Percentiles rank a stretch among this genome's conserved stretches.
These are phyloP conservation scores for Suaeda aralocaspica DNA, from an alignment of 148 eudicot species.

Conservation along the genomic window DNA sequence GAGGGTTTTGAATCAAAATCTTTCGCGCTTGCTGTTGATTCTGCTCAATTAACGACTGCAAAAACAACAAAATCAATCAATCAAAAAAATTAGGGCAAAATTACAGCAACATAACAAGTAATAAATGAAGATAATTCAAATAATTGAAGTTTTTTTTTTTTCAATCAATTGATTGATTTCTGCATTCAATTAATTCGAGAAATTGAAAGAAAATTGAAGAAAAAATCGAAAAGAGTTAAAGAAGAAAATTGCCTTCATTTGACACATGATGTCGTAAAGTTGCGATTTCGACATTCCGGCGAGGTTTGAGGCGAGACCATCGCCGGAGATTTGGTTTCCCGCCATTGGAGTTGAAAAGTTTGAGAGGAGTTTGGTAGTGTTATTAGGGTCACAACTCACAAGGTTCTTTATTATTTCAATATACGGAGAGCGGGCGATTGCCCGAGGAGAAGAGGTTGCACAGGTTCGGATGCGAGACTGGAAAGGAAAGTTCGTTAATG, in stretches of 20 bases:
- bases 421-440: no score
- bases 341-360: constrained; percentile 42
- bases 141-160: not conserved
- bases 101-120: not conserved
- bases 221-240: not conserved
- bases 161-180: not conserved
- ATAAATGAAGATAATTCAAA: not conserved
- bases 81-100: not conserved
- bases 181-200: not conserved
- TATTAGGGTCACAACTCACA: no score
- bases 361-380: no score
- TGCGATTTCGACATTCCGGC: constrained; percentile 83
- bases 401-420: no score
- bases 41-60: constrained; percentile 69
- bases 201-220: not conserved
- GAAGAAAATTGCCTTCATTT: constrained; percentile 61
- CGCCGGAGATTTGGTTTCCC: constrained; percentile 51
- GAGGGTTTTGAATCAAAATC: constrained; percentile 79
- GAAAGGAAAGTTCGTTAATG: no score
- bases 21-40: constrained; percentile 88
- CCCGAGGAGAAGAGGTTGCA: no score
- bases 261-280: constrained; percentile 89
- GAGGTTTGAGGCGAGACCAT: constrained; percentile 52
- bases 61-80: constrained; percentile 22
- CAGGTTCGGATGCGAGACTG: no score